phyloP scores from a whole-genome alignment of 2,329 filamentous ascomycete species.

The Fusarium fracticaudum region DNA sequence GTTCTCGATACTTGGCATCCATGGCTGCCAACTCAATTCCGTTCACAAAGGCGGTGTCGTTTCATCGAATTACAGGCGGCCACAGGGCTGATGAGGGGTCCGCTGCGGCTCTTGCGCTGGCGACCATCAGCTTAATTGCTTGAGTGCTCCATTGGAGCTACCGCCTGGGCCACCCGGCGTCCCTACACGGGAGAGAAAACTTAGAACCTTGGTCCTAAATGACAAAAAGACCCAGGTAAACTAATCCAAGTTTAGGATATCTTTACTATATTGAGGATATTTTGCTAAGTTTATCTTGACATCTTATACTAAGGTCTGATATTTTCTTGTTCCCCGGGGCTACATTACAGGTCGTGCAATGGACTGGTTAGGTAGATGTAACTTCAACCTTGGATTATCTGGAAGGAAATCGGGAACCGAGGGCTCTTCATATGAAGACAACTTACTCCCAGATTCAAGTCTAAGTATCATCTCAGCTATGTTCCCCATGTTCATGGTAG shows the following conservation, averaged over 20 bases:
- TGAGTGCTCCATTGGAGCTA: constrained; percentile 2
- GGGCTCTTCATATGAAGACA: not conserved
- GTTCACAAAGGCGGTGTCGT: constrained; percentile 40
- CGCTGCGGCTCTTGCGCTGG: constrained; percentile 22
- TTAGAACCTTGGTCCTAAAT: not conserved
- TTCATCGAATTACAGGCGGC: constrained; percentile 36
- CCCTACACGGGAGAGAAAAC: not conserved
- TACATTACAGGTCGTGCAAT: not conserved
- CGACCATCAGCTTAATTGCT: constrained; percentile 18
- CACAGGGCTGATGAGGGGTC: constrained; percentile 41
- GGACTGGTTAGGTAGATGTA: not conserved
- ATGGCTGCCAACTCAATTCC: constrained; percentile 5
- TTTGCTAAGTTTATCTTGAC: not conserved
- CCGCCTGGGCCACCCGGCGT: constrained; percentile 3
- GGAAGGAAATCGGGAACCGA: not conserved
- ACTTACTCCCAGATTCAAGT: not conserved
- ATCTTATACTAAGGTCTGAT: not conserved
- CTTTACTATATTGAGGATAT: not conserved
- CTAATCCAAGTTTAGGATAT: not conserved
- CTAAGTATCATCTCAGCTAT: not conserved
- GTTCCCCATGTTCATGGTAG: not conserved
- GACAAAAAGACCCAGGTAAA: not conserved
- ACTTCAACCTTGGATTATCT: not conserved
- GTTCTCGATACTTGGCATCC: not conserved
- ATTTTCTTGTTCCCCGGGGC: not conserved